A percentile compares a stretch with the other conserved stretches of the same genome.
These are phyloP conservation scores for Mycena alexandri DNA, from an alignment of 768 basidiomycete species.

Conservation along the genomic window DNA sequence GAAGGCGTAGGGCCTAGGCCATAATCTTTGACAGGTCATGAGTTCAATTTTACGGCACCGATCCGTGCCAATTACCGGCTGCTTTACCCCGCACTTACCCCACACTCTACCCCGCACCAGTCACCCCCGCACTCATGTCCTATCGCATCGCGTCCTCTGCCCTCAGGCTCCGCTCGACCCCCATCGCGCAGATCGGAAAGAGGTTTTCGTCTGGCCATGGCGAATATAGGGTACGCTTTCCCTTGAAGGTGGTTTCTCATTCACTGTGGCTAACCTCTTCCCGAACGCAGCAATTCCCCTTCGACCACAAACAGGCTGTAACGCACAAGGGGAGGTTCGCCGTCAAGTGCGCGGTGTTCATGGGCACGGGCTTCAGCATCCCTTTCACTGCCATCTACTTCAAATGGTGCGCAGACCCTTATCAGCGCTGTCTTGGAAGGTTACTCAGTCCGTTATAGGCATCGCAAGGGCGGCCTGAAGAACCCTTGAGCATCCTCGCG, in stretches of 20 bases:
- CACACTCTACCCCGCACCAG: slow-evolving; percentile 26
- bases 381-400: slow-evolving; percentile 37
- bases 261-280: neutral
- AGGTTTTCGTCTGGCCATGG: slow-evolving; percentile 36
- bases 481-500: slow-evolving; percentile 30
- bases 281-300: slow-evolving; percentile 32
- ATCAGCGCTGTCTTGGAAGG: neutral
- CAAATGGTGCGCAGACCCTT: slow-evolving; percentile 33
- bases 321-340: slow-evolving; percentile 29
- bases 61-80: neutral
- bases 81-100: slow-evolving; percentile 42
- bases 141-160: slow-evolving; percentile 32
- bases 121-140: slow-evolving; percentile 20
- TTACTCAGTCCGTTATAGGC: slow-evolving; percentile 14
- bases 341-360: slow-evolving; percentile 24
- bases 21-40: slow-evolving; percentile 29
- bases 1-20: no score
- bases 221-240: slow-evolving; percentile 30
- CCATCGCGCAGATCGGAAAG: slow-evolving; percentile 30
- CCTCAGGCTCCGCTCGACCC: slow-evolving; percentile 24
- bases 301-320: slow-evolving; percentile 30
- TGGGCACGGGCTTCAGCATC: slow-evolving; percentile 35
- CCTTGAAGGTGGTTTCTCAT: neutral
- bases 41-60: slow-evolving; percentile 11
- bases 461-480: slow-evolving; percentile 33